Evolutionary conservation across 139 green algal genomes (phyloP), one percentile per base, ranked within the genome.

Genomic region (Picochlorum sp.): DNA sequence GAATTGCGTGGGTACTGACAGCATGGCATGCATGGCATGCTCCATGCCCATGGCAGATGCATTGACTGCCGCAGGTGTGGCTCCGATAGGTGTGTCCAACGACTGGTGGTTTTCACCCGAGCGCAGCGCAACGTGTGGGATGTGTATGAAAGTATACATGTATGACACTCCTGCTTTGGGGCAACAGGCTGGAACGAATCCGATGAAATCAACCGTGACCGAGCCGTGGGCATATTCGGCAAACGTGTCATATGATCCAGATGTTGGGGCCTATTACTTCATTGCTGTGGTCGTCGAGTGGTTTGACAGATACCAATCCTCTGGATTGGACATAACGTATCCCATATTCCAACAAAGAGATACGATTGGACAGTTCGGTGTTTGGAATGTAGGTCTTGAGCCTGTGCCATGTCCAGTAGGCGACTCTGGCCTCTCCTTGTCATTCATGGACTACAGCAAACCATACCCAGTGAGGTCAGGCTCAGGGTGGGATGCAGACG

Each of bases 81-180:
- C 47, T 16, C 47, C 47, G 6, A 54, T 54, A 21, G 47, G 47
- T 10, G 18, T 54, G 13, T 54, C 47, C 47, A 54, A 54, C 11
- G 47, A 54, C 11, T 54, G 16, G 16, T 54, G 47, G 47, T 54
- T 54, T 13, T 23, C 16, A 10, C 47, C 45, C 18, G 45, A 16
- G 10, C 16, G 16, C 18, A 20, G 16, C 15, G 45, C 45, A 7
- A 52, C 45, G 6, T 52, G 45, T 52, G 45, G 45, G 9, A 52
- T 52, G 45, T 52, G 45, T 52, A n/a, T 52, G 16, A 52, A 20
- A 52, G 45, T 52, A n/a, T 52, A 52, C 18, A 52, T 52, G 45
- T n/a, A 52, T 18, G 18, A n/a, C 0, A 52, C 16, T 20, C 16
- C 16, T 23, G 45, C 16, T 52, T 7, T 20, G 13, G 45, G 16